Evolutionary conservation across 495 filamentous ascomycete genomes (phyloP).

Genomic region (Neurospora sp.): DNA sequence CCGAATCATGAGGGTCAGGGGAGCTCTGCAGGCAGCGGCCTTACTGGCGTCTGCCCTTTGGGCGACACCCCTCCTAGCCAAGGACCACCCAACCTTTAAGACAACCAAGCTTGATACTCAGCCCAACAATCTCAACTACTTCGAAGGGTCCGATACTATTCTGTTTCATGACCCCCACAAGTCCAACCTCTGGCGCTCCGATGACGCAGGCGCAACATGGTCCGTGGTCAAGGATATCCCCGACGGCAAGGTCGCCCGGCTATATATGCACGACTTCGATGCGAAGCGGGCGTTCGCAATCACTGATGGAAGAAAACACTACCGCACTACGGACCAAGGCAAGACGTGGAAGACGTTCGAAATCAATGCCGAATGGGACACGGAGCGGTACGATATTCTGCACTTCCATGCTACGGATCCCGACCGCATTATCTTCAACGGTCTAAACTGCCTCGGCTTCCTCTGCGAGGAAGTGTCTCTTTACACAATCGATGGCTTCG

Average conservation of each 20-base stretch:
- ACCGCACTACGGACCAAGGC: conserved; percentile 69
- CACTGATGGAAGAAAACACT: conserved; percentile 56
- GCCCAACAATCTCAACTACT: conserved; percentile 65
- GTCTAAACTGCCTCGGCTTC: conserved; percentile 52
- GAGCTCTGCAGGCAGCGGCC: conserved; percentile 32
- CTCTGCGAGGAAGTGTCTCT: conserved; percentile 48
- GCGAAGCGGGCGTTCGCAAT: conserved; percentile 68
- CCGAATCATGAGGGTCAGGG: conserved; percentile 35
- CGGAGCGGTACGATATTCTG: conserved; percentile 40
- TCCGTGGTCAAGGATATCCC: conserved; percentile 50
- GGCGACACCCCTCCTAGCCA: conserved; percentile 32
- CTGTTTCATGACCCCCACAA: conserved; percentile 49
- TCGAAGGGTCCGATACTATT: conserved; percentile 72
- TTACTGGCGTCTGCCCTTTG: conserved; percentile 32
- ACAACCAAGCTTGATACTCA: conserved; percentile 48
- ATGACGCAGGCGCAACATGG: conserved; percentile 73
- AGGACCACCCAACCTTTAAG: conserved; percentile 37
- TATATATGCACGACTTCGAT: conserved; percentile 69
- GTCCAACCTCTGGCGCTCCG: conserved; percentile 57
- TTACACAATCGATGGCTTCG: conserved; percentile 82
- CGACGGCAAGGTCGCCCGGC: conserved; percentile 46
- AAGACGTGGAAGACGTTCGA: conserved; percentile 69
- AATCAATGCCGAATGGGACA: conserved; percentile 38
- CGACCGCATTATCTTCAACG: conserved; percentile 73
- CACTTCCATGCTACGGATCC: conserved; percentile 73